Conservation (phyloP, 164 flowering plant genomes). For the Nymphaea colorata region DNA sequence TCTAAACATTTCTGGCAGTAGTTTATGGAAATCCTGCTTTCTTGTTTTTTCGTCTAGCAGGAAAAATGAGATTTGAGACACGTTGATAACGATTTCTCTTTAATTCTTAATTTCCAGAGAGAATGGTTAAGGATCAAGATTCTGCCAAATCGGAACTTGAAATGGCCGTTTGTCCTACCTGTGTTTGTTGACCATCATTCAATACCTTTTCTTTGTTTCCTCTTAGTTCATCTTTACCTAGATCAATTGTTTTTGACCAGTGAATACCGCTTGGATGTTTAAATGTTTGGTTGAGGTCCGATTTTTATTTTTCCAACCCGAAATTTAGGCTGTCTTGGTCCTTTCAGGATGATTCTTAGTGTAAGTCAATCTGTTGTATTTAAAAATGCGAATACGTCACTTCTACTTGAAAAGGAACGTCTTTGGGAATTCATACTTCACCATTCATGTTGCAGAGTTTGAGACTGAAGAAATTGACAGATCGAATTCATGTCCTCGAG, state of each 20-base stretch:
- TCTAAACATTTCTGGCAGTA: constrained; percentile 85
- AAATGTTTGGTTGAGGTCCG: too few species aligned
- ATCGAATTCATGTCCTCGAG: constrained; percentile 55
- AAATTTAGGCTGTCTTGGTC: too few species aligned
- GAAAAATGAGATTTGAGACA: background rate
- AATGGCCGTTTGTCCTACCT: constrained; percentile 48
- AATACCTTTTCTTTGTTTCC: too few species aligned
- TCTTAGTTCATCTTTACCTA: too few species aligned
- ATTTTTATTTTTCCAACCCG: too few species aligned
- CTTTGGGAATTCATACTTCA: background rate
- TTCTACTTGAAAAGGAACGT: background rate
- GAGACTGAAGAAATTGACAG: constrained; percentile 70
- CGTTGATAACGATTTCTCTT: constrained; percentile 7
- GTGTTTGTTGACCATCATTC: constrained; percentile 1
- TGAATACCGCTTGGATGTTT: too few species aligned
- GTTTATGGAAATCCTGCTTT: constrained; percentile 4
- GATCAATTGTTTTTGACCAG: too few species aligned
- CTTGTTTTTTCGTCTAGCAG: background rate
- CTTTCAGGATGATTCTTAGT: too few species aligned
- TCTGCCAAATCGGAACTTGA: constrained; percentile 79
- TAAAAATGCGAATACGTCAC: background rate
- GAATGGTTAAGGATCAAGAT: constrained; percentile 91
- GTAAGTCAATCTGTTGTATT: too few species aligned
- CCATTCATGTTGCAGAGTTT: constrained; percentile 34
- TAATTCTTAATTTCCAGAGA: constrained; percentile 45